phyloP scores from a whole-genome alignment of 148 eudicot genomes.

The Vaccinium darrowii region DNA sequence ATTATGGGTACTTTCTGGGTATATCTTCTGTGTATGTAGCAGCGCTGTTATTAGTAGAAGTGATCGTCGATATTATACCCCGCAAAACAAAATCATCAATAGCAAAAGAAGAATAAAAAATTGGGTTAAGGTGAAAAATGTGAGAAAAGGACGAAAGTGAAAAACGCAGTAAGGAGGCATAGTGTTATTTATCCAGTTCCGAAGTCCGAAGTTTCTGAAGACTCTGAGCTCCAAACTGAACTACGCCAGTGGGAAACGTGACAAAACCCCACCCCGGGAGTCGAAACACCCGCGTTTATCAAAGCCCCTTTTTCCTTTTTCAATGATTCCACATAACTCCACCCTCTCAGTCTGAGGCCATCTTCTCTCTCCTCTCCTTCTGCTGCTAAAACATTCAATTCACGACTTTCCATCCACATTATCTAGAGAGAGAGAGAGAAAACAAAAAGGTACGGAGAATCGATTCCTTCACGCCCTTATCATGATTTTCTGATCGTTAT shows the following conservation, averaged over 20 bases:
- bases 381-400: not conserved
- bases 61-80: too few relatives aligned
- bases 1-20: too few relatives aligned
- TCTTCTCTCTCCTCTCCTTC: not conserved
- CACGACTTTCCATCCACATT: not conserved
- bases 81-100: too few relatives aligned
- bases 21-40: too few relatives aligned
- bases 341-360: not conserved
- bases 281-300: not conserved
- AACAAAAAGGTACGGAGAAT: not conserved
- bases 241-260: not conserved
- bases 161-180: not conserved
- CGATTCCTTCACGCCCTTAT: not conserved
- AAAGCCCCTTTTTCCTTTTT: too few relatives aligned
- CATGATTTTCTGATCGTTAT: not conserved
- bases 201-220: not conserved
- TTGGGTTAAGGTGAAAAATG: too few relatives aligned
- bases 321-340: not conserved
- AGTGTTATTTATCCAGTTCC: conserved; percentile 1
- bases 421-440: not conserved
- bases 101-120: too few relatives aligned
- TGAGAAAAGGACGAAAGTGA: not conserved
- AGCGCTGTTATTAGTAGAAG: too few relatives aligned
- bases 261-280: not conserved
- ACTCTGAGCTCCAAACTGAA: not conserved